These are phyloP conservation scores for Blastobotrys chiropterorum DNA, from an alignment of 805 yeast genomes.

Conservation along the genomic window DNA sequence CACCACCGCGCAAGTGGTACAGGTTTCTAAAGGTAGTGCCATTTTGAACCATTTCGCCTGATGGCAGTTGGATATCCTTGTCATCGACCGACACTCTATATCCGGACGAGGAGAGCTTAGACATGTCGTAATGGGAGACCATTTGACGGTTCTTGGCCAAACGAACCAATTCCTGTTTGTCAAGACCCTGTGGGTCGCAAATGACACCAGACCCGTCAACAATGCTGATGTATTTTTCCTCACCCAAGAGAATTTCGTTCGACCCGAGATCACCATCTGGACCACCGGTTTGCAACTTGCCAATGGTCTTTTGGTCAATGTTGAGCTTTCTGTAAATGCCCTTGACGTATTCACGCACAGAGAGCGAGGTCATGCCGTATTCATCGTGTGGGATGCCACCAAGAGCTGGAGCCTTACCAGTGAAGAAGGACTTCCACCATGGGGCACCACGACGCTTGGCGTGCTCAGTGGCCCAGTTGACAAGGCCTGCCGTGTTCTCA, in stretches of 20 bases:
- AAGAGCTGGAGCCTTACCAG: constrained; percentile 84
- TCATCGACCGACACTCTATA: constrained; percentile 84
- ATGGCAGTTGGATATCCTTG: constrained; percentile 68
- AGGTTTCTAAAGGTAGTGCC: constrained; percentile 88
- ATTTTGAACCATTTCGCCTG: constrained; percentile 65
- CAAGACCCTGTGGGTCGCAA: constrained; percentile 84
- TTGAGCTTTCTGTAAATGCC: constrained; percentile 76
- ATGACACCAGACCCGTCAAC: constrained; percentile 96
- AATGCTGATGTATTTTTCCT: constrained; percentile 78
- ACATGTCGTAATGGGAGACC: constrained; percentile 61
- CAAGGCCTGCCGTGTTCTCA: constrained; percentile 93
- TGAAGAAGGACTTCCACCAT: constrained; percentile 98
- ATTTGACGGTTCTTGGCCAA: constrained; percentile 74
- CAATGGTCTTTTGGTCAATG: constrained; percentile 51
- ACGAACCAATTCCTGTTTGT: constrained; percentile 68
- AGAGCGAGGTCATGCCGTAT: constrained; percentile 95
- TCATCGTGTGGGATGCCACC: constrained; percentile 99
- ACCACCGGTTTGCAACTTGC: constrained; percentile 95
- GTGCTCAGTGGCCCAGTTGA: constrained; percentile 95
- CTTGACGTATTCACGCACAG: constrained; percentile 87
- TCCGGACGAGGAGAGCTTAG: constrained; percentile 67
- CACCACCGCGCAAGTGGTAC: constrained; percentile 70
- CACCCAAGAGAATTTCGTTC: constrained; percentile 84
- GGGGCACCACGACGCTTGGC: constrained; percentile 89
- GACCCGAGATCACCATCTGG: constrained; percentile 98